phyloP scores from a whole-genome alignment of 176 grass and related monocot genomes.

The Panicum miliaceum region DNA sequence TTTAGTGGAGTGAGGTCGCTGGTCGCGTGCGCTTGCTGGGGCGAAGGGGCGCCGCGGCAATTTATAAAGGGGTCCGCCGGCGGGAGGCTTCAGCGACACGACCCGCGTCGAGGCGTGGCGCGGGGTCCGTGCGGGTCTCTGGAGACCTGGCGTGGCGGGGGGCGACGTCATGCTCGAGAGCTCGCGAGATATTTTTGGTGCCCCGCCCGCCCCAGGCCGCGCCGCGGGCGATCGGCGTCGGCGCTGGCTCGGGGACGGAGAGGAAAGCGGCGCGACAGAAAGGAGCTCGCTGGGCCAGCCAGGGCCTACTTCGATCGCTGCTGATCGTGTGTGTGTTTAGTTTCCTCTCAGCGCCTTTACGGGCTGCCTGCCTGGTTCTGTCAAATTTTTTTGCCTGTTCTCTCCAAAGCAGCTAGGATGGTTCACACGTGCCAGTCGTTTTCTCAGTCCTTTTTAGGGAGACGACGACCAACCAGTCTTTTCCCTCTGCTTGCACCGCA shows the following conservation, averaged over 20 bases:
- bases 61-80: not conserved
- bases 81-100: not conserved
- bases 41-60: not conserved
- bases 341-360: not conserved
- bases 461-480: not conserved
- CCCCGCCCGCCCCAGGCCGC: not conserved
- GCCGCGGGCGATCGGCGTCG: too few relatives aligned
- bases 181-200: not conserved
- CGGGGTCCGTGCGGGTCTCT: not conserved
- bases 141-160: not conserved
- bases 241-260: not conserved
- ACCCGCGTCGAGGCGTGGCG: not conserved
- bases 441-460: too few relatives aligned
- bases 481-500: not conserved
- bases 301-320: too few relatives aligned
- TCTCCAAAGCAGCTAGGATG: not conserved
- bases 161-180: not conserved
- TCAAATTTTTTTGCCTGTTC: not conserved
- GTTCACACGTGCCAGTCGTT: not conserved
- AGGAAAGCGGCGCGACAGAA: not conserved
- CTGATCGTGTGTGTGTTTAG: not conserved
- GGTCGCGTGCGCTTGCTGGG: not conserved
- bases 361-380: not conserved
- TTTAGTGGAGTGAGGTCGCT: not conserved
- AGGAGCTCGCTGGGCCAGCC: not conserved